Conservation (phyloP, 1,284 basidiomycete species). For the Naganishia liquefaciens region DNA sequence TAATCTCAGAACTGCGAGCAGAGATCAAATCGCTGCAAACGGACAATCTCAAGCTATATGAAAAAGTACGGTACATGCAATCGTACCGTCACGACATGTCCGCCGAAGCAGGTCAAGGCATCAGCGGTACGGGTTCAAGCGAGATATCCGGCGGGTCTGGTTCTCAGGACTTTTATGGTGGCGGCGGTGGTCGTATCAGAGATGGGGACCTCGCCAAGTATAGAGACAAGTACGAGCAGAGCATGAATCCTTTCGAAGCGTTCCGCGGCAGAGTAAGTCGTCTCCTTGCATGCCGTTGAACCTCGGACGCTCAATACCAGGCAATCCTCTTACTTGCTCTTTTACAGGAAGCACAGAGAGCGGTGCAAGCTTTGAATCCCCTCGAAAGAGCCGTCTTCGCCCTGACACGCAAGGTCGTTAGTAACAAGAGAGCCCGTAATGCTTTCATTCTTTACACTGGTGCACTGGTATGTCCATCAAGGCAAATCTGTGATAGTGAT, state of each 20-base stretch:
- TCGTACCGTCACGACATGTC: constrained; percentile 74
- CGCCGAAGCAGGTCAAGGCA: constrained; percentile 41
- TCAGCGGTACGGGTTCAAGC: not conserved
- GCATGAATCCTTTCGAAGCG: constrained; percentile 95
- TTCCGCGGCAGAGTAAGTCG: constrained; percentile 84
- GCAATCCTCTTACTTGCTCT: not conserved
- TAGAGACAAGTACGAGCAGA: constrained; percentile 86
- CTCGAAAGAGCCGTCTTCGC: constrained; percentile 84
- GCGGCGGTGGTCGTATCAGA: not conserved
- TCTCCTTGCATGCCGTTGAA: not conserved
- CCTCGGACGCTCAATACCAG: not conserved
- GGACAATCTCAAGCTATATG: constrained; percentile 92
- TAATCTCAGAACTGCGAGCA: constrained; percentile 81
- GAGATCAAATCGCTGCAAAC: constrained; percentile 86
- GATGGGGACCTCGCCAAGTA: constrained; percentile 83
- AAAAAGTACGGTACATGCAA: constrained; percentile 96
- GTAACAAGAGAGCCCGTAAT: constrained; percentile 74
- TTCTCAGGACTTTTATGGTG: not conserved
- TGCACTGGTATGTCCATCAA: constrained; percentile 43
- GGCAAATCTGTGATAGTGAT: not conserved
- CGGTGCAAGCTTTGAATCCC: constrained; percentile 86
- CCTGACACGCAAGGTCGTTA: constrained; percentile 80
- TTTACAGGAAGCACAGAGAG: constrained; percentile 83
- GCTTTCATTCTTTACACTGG: constrained; percentile 52
- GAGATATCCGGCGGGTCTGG: too few species aligned